These are phyloP conservation scores for Russula compacta DNA, from an alignment of 768 basidiomycete species.

Conservation along the genomic window DNA sequence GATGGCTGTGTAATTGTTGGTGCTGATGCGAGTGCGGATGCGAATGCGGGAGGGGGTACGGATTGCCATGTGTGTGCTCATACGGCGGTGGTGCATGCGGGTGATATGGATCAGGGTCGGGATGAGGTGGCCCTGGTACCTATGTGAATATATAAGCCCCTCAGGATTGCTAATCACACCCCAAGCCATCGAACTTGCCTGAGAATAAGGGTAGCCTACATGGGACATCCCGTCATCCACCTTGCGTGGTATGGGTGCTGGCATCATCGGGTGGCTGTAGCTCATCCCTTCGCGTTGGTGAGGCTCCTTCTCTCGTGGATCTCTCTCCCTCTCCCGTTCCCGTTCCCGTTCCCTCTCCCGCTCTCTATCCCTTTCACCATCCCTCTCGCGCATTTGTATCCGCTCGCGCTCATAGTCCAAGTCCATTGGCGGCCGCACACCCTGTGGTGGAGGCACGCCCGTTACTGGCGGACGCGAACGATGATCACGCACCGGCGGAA, in stretches of 20 bases:
- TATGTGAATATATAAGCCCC: not conserved
- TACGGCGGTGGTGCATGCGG: slow-evolving; percentile 12
- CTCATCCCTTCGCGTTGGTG: slow-evolving; percentile 24
- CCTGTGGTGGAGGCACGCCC: slow-evolving; percentile 5
- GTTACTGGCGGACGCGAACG: slow-evolving; percentile 4
- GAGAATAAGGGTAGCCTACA: slow-evolving; percentile 3
- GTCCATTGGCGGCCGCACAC: slow-evolving; percentile 25
- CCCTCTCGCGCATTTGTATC: slow-evolving; percentile 25
- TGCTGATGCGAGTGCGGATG: slow-evolving; percentile 5
- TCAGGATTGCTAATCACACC: not conserved
- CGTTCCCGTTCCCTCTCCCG: slow-evolving; percentile 16
- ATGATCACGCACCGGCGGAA: slow-evolving; percentile 10
- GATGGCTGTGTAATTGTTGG: slow-evolving; percentile 7
- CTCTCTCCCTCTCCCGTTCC: slow-evolving; percentile 13
- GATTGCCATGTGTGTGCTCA: slow-evolving; percentile 5
- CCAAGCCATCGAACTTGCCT: not conserved
- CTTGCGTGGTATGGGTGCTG: slow-evolving; percentile 12
- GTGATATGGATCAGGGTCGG: slow-evolving; percentile 5
- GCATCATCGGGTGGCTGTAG: slow-evolving; percentile 13
- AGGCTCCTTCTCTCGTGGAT: slow-evolving; percentile 21
- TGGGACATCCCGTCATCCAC: slow-evolving; percentile 10
- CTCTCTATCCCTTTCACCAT: slow-evolving; percentile 19
- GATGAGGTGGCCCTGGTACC: not conserved
- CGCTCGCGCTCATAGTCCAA: slow-evolving; percentile 23
- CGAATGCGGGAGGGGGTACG: slow-evolving; percentile 9